Evolutionary conservation across 2,329 filamentous ascomycete genomes (phyloP), one percentile per base, ranked within the genome.

Genomic region (Arthrobotrys iridis): DNA sequence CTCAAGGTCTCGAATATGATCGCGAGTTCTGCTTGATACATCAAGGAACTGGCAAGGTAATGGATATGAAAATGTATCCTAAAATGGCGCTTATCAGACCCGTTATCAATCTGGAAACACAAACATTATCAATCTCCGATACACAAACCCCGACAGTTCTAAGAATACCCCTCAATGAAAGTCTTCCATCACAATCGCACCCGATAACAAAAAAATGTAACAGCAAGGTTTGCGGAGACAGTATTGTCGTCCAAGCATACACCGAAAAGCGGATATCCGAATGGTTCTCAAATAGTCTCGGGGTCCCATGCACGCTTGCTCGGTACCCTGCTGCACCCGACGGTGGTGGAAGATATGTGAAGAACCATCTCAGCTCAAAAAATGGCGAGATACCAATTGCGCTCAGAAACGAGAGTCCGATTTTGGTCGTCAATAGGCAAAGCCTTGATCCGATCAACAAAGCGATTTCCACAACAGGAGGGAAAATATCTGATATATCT

Each of bases 11-110:
- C 1, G 91, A 89, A 6, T 98, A 94, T 93, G 95, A 99, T 81
- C 87, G 95, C 76, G 94, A 98, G 83, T 99, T 95, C 94, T 98
- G 94, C 82, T 84, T 99, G 18, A 86, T 99, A 11, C 93, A 97
- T 81, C 87, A 89, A 80, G 93, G 92, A 45, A 96, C 93, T 0
- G 91, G 92, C 0, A 89, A 90, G 78, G 93, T 91, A 4, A 84
- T 99, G 63, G 97, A 88, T 80, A 94, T 98, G 82, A 99, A 98
- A 83, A 86, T 77, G 59, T 79, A 79, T 52, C 77, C 93, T 1
- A 88, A 86, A 33, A 98, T 99, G 94, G 91, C 92, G 10, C 86
- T 97, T 3, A 85, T 99, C 59, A 87, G 87, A 58, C 94, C 95
- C 4, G 82, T 80, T 3, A 84, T 98, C 41, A 91, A 98, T 79